phyloP scores from a whole-genome alignment of 2,329 filamentous ascomycete species.

The Penicillium sp. region DNA sequence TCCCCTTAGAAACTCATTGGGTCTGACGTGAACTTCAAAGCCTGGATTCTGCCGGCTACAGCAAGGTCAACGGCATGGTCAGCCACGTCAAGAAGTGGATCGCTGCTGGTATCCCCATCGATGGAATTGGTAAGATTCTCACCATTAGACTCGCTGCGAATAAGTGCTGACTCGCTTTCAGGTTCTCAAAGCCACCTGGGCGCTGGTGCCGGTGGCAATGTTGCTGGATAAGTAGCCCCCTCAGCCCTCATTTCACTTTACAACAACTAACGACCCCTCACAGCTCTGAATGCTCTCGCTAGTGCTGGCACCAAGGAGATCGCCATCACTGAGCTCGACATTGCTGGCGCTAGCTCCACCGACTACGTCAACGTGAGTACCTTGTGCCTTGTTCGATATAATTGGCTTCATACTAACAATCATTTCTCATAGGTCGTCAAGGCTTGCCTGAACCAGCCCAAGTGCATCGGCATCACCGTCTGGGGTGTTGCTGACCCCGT shows the following conservation, averaged over 20 bases:
- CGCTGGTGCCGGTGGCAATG: background rate
- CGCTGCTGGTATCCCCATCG: constrained; percentile 63
- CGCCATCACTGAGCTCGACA: constrained; percentile 70
- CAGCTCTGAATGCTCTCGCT: constrained; percentile 58
- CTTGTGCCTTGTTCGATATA: background rate
- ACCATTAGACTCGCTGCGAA: background rate
- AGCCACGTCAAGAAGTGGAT: constrained; percentile 65
- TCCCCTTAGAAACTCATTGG: background rate
- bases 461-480: constrained; percentile 68
- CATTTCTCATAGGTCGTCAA: constrained; percentile 40
- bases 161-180: background rate
- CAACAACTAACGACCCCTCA: constrained; percentile 31
- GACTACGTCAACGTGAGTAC: constrained; percentile 58
- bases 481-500: constrained; percentile 54
- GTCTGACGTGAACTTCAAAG: constrained; percentile 50
- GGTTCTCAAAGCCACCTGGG: constrained; percentile 2
- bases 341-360: constrained; percentile 55
- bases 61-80: constrained; percentile 61
- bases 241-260: background rate
- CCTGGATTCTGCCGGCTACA: constrained; percentile 61
- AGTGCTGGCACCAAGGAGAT: constrained; percentile 56
- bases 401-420: background rate
- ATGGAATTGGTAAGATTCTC: constrained; percentile 61
- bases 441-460: constrained; percentile 59
- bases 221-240: background rate